phyloP scores from a whole-genome alignment of 1,284 basidiomycete species.

The Ceratobasidium sp. region DNA sequence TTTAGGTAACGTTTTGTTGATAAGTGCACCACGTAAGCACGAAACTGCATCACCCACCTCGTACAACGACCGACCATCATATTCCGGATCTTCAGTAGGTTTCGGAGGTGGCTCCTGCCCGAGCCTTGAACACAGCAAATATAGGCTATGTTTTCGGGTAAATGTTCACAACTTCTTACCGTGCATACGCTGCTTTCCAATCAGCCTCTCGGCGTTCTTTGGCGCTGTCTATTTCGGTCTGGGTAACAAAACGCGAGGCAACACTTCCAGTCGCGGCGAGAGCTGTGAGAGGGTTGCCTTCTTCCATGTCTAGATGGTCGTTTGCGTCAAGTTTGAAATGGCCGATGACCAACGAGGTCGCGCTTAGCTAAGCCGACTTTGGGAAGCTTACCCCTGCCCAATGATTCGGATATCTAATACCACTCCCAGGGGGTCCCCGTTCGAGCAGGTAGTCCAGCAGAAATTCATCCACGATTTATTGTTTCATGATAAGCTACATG shows the following conservation, averaged over 20 bases:
- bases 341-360: no score
- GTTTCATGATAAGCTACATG: no score
- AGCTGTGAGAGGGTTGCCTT: conserved; percentile 21
- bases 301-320: conserved; percentile 8
- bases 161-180: conserved; percentile 32
- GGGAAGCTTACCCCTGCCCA: no score
- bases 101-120: conserved; percentile 86
- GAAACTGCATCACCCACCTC: conserved; percentile 66
- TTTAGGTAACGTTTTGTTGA: background rate
- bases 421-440: no score
- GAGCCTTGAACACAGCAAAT: conserved; percentile 55
- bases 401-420: no score
- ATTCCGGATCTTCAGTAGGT: conserved; percentile 69
- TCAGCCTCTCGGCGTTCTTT: conserved; percentile 79
- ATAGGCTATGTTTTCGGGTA: conserved; percentile 21
- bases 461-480: no score
- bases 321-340: no score
- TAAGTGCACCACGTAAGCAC: background rate
- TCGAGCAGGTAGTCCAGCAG: no score
- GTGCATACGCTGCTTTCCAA: conserved; percentile 90
- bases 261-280: conserved; percentile 39
- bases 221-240: conserved; percentile 79
- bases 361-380: no score
- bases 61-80: conserved; percentile 87
- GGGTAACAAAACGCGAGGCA: conserved; percentile 61